A percentile compares a stretch with the other conserved stretches of the same genome.
These are phyloP conservation scores for Crithidia bombi DNA, from an alignment of 208 protist species.

Conservation along the genomic window DNA sequence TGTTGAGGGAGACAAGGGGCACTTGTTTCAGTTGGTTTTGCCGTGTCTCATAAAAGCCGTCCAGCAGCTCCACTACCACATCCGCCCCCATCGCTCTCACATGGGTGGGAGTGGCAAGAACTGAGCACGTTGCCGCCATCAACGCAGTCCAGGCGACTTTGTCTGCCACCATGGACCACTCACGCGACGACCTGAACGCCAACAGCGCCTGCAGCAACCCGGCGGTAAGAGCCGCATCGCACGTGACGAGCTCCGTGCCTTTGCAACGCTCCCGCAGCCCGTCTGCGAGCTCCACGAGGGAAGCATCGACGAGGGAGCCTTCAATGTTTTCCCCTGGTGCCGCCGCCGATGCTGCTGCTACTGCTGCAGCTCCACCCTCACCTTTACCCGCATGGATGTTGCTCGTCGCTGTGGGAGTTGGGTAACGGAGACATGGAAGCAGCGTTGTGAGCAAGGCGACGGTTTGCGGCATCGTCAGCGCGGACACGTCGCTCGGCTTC, in stretches of 20 bases:
- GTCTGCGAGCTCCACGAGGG: constrained; percentile 1
- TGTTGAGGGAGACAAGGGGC: background rate
- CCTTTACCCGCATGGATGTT: background rate
- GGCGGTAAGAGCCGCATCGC: background rate
- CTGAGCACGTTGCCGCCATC: background rate
- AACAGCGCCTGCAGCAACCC: constrained; percentile 18
- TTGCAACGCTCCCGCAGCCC: constrained; percentile 17
- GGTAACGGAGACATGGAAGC: background rate
- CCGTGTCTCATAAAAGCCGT: background rate
- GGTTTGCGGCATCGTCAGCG: constrained; percentile 4
- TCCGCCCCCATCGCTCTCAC: background rate
- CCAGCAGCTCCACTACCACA: background rate
- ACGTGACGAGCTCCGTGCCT: background rate
- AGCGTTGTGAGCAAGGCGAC: constrained; percentile 13
- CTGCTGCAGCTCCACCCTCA: background rate
- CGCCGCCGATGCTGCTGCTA: background rate
- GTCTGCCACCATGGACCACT: background rate
- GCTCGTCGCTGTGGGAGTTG: background rate
- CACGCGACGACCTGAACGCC: background rate
- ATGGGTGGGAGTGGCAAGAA: background rate
- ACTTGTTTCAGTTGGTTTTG: background rate
- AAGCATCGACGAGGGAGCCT: background rate
- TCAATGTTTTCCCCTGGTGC: background rate
- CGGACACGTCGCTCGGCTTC: background rate
- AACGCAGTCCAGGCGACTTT: background rate